phyloP scores from a whole-genome alignment of 768 basidiomycete genomes.

The Tylopilus plumbeoviolaceoides region DNA sequence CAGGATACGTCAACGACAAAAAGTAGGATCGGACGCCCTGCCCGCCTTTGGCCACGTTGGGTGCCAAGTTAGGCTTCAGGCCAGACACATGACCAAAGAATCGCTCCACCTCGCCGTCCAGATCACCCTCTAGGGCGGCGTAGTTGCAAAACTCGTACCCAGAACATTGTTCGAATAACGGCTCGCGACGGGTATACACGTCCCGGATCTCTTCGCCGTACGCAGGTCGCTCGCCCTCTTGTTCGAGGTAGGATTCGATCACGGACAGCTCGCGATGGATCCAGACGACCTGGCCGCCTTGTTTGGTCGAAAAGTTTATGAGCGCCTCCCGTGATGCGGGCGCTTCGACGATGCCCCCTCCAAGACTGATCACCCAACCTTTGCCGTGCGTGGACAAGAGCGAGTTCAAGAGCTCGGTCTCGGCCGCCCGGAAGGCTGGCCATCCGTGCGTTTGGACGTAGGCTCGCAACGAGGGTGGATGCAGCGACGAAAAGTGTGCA shows the following conservation, averaged over 20 bases:
- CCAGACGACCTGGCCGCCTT: slow-evolving; percentile 74
- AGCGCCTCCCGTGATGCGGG: slow-evolving; percentile 69
- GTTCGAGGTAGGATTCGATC: slow-evolving; percentile 74
- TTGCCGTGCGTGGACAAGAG: slow-evolving; percentile 52
- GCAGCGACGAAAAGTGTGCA: slow-evolving; percentile 59
- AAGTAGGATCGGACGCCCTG: slow-evolving; percentile 78
- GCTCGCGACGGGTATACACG: slow-evolving; percentile 77
- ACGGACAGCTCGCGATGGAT: slow-evolving; percentile 75
- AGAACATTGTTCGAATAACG: slow-evolving; percentile 82
- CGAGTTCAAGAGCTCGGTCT: slow-evolving; percentile 58
- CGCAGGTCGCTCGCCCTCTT: slow-evolving; percentile 75
- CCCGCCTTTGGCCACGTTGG: slow-evolving; percentile 37
- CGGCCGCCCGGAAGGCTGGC: slow-evolving; percentile 83
- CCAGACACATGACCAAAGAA: slow-evolving; percentile 92
- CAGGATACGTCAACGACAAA: slow-evolving; percentile 89
- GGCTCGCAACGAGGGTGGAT: slow-evolving; percentile 58
- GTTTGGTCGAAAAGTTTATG: not conserved
- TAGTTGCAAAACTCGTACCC: slow-evolving; percentile 83
- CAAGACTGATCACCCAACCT: slow-evolving; percentile 43
- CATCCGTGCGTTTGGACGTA: slow-evolving; percentile 85
- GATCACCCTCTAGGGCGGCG: slow-evolving; percentile 38
- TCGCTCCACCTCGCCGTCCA: slow-evolving; percentile 57
- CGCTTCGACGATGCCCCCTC: slow-evolving; percentile 93
- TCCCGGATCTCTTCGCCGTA: slow-evolving; percentile 85
- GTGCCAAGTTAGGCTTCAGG: slow-evolving; percentile 56